Base-by-base conservation (phyloP, 2,329 filamentous ascomycete species). In the Parafenestella ontariensis region DNA sequence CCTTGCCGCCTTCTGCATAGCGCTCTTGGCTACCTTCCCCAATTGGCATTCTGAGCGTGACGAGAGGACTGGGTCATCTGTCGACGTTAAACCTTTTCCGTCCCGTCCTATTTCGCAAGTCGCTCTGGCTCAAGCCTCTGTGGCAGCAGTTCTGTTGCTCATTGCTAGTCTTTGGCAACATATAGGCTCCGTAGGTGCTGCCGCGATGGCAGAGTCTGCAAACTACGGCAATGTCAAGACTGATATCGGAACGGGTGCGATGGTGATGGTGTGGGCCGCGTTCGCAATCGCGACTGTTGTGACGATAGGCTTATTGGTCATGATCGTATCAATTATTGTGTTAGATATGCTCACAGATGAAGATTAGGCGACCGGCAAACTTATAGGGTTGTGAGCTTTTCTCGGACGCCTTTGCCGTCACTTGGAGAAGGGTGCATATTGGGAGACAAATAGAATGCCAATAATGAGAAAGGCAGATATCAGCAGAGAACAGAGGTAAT, bases 21-120 rank as follows among this genome's bases (percentile, higher is more conserved):
- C 96, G 49, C 85, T 97, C 36, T 86, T 97, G 43, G 92, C 92
- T 49, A 97, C 93, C 31, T 97, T 96, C 78, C 94, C 93, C 2
- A 92, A 92, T 61, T 97, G 93, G 91, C 92, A 96, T 75, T 90
- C 95, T 76, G 91, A 95, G 76, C 84, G 87, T 59, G 89, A 92
- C 76, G 87, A 83, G n/a, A 10, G 36, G 5, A 77, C 76, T 47
- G 92, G 91, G 42, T 90, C 87, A 46, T 91, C 94, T 66, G 86
- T 89, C 66, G 90, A 95, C 77, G 88, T 96, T 69, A 94, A 93
- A 77, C 90, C 90, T 5, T 96, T 97, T 76, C 93, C 93, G 10
- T 93, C 90, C 24, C 85, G 92, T 18, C 87, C 92, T 11, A 92
- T 96, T 49, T 94, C 90, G 7, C 93, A 97, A 77, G 85, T 94